Evolutionary conservation across 2,329 filamentous ascomycete genomes (phyloP), one percentile per base, ranked within the genome.

Genomic region (Cercospora sp.): DNA sequence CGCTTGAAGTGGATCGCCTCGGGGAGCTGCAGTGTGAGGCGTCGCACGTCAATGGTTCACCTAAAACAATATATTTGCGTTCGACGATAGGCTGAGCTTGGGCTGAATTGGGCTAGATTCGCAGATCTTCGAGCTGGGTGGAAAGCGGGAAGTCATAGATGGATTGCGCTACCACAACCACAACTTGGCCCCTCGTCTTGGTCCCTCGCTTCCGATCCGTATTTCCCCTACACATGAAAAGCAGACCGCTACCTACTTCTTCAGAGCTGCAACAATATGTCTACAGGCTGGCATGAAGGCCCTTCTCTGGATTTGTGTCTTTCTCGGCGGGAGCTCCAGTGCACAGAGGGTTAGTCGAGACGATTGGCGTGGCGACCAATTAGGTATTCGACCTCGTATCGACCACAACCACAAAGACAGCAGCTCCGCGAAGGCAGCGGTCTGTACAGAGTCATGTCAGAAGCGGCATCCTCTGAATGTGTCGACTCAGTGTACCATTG

Each of bases 51-150:
- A 42, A 28, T 63, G 60, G 60, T 33, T 51, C 60, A 63, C 26
- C 20, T 42, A 20, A 63, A 42, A 63, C 60, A 63, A 51, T 53
- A 51, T 63, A 63, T 63, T 62, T 62, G 60, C 60, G 36, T 62
- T 62, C 60, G 16, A 9, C 23, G 60, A 53, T 6, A 42, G 23
- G 6, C 18, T 53, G n/a, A 23, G 42, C 60, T 53, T 63, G 23
- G 16, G 33, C 60, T 31, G 5, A 9, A 20, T 12, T 13, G 26
- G 60, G 26, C 60, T 63, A 63, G 60, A 63, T 63, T 12, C 18
- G 60, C 60, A 33, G 45, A 63, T 63, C 60, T 12, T 53, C n/a
- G 10, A 30, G 23, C 33, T 48, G 40, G 23, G 42, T 45, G 60
- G 60, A 53, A 63, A 9, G 40, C 60, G 60, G 60, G 26, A 63